Evolutionary conservation across 768 basidiomycete species (phyloP), one percentile per base, ranked within the genome.

Genomic region (Phaeotremella fagi): DNA sequence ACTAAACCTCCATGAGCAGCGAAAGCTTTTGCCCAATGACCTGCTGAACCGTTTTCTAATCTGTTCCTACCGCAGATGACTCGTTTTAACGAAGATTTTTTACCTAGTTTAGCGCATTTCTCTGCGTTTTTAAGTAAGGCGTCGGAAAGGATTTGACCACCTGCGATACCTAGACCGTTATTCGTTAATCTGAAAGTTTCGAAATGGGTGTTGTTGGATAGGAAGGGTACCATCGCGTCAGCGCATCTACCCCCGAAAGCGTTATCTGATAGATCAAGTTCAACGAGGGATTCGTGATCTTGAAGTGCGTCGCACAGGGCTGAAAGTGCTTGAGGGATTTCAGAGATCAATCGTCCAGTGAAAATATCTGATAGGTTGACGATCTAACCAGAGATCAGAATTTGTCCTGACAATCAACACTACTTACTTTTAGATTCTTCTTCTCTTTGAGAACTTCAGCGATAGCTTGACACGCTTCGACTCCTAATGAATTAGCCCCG

Each of bases 341-440:
- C 94, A 56, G 83, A 80, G 78, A 97, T 97, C 68, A 95, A 81
- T 60, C 94, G 88, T 50, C 92, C 89, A 2, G 94, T 97, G 78
- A 99, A 99, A 76, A 99, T 92, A 77, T 97, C 94, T 26, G 90
- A 87, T 60, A 97, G 88, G 78, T 98, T 85, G 62, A 92, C 94
- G 54, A 94, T 78, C 95, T 98, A 71, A 14, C 49, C 9, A 18
- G 36, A 45, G 38, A 41, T 41, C 12, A 41, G 38, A 41, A 18
- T 18, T 41, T 4, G 20, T 41, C 31, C n/a, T 54, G 26, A 48
- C 16, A 38, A 3, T 14, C n/a, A 18, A n/a, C 25, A 9, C 14
- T 45, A 15, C 12, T n/a, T 56, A 89, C 92, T 81, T 84, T 85
- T 45, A 98, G 75, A 1, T 74, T 76, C 31, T 80, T 77, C 23